Base-by-base conservation (phyloP, 345 rosid species). In the Aurinia saxatilis region DNA sequence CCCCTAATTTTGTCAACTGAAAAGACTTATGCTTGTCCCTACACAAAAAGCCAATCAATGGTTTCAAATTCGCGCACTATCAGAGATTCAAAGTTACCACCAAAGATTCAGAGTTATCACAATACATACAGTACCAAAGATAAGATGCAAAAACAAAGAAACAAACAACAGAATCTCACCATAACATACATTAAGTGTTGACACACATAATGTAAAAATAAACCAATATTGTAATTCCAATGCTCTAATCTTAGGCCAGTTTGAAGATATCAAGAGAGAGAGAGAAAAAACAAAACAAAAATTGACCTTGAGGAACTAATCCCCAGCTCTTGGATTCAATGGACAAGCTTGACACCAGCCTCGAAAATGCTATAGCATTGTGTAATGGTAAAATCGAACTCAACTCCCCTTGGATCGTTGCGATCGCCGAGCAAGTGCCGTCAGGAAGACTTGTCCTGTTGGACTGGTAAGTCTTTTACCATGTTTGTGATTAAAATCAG, bases 381-480 rank as follows among this genome's bases (percentile, higher is more conserved):
- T 87, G 79, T 57, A 87, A 72, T 17, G 95, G 91, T 70, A 83
- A 10, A 84, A 87, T 80, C 36, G 89, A 57, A 71, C 88, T 77
- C 85, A 87, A 60, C 64, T 81, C 84, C 79, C 70, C 50, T 5
- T n/a, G n/a, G n/a, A n/a, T n/a, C n/a, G n/a, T n/a, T n/a, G n/a
- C n/a, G n/a, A n/a, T n/a, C n/a, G n/a, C n/a, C n/a, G n/a, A n/a
- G n/a, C n/a, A n/a, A n/a, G n/a, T n/a, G n/a, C n/a, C n/a, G n/a
- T n/a, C n/a, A n/a, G n/a, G n/a, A n/a, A n/a, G n/a, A n/a, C n/a
- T n/a, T n/a, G n/a, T n/a, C n/a, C n/a, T n/a, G n/a, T n/a, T n/a
- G n/a, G n/a, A n/a, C n/a, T n/a, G n/a, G n/a, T n/a, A n/a, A n/a
- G n/a, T n/a, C n/a, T n/a, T n/a, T n/a, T n/a, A n/a, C n/a, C n/a